phyloP scores from a whole-genome alignment of 202 grass and related monocot species.

The Brachypodium distachyon region DNA sequence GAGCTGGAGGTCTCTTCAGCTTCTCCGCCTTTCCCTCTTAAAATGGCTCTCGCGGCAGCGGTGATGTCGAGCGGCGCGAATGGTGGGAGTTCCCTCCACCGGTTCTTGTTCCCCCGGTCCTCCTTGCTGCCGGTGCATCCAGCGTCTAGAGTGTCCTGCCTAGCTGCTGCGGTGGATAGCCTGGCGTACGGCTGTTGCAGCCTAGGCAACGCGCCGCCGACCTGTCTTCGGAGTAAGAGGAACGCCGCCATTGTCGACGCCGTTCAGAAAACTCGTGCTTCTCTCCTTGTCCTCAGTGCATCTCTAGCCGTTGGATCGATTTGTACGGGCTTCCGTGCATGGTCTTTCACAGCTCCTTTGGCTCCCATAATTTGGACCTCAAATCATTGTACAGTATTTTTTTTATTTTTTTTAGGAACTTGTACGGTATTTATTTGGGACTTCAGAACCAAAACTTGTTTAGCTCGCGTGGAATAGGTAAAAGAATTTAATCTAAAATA shows the following conservation, averaged over 20 bases:
- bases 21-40: not conserved
- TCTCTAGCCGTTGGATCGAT: conserved; percentile 16
- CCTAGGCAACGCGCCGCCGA: conserved; percentile 4
- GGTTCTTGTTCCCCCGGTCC: conserved; percentile 17
- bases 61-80: conserved; percentile 45
- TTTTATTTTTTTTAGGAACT: too few species aligned
- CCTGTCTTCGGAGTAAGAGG: conserved; percentile 17
- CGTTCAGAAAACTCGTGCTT: not conserved
- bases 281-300: not conserved
- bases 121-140: not conserved
- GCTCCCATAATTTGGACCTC: too few species aligned
- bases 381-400: too few species aligned
- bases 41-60: conserved; percentile 39
- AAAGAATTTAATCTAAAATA: too few species aligned
- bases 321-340: too few species aligned
- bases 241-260: conserved; percentile 20
- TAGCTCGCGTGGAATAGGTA: too few species aligned
- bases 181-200: not conserved
- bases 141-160: not conserved
- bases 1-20: not conserved
- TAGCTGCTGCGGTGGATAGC: conserved; percentile 5
- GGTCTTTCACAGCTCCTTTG: too few species aligned
- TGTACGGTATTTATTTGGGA: too few species aligned
- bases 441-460: too few species aligned
- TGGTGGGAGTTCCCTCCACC: conserved; percentile 63